These are phyloP conservation scores for Pseudocercospora eumusae DNA, from an alignment of 2,329 filamentous ascomycete species.

Conservation along the genomic window DNA sequence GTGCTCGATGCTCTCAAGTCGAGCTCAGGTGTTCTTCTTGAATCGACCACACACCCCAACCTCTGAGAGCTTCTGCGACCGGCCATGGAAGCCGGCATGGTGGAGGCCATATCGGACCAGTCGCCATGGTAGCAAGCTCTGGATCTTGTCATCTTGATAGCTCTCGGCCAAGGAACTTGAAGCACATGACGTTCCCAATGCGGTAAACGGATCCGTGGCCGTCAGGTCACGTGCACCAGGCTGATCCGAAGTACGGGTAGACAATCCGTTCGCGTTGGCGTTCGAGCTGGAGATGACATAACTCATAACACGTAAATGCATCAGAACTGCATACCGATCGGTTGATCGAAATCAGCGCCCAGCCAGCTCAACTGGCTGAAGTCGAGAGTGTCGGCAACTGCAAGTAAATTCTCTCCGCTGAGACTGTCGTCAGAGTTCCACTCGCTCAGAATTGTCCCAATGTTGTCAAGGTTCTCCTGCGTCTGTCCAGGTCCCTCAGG, in stretches of 20 bases:
- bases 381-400: slow-evolving; percentile 27
- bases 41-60: neutral
- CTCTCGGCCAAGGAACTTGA: slow-evolving; percentile 6
- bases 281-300: too few relatives aligned
- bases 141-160: slow-evolving; percentile 2
- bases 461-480: slow-evolving; percentile 12
- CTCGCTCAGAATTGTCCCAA: slow-evolving; percentile 17
- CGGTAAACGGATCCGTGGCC: neutral
- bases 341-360: slow-evolving; percentile 12
- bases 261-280: neutral
- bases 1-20: neutral
- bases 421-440: slow-evolving; percentile 29
- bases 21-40: slow-evolving; percentile 5
- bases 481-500: neutral
- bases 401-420: slow-evolving; percentile 27
- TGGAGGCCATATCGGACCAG: slow-evolving; percentile 1
- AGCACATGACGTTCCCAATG: slow-evolving; percentile 8
- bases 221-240: neutral
- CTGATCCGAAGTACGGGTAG: neutral
- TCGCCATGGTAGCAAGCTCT: slow-evolving; percentile 2
- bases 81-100: slow-evolving; percentile 6
- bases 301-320: slow-evolving; percentile 1
- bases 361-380: slow-evolving; percentile 25
- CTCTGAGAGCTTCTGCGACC: neutral
- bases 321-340: slow-evolving; percentile 6